phyloP scores from a whole-genome alignment of 1,284 basidiomycete genomes.

The Afroboletus lepidellus region DNA sequence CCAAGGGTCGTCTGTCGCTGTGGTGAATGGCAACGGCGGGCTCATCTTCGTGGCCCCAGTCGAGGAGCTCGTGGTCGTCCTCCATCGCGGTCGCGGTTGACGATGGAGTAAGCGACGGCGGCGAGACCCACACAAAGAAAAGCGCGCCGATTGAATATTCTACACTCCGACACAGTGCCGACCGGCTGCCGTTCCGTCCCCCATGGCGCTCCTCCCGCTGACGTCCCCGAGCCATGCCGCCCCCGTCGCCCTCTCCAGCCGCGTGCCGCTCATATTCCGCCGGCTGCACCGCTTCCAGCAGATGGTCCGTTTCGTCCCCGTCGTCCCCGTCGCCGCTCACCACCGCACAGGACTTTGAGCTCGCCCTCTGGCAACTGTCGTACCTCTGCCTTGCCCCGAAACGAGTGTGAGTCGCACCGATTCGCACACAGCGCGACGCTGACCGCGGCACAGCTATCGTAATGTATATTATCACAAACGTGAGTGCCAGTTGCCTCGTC shows the following conservation, averaged over 20 bases:
- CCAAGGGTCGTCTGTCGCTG: conserved; percentile 27
- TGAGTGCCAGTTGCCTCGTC: conserved; percentile 26
- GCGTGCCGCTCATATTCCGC: conserved; percentile 78
- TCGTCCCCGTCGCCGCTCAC: background rate
- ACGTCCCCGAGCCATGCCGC: conserved; percentile 41
- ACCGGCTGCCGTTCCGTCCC: conserved; percentile 39
- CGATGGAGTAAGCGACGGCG: conserved; percentile 4
- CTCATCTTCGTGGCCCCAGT: conserved; percentile 76
- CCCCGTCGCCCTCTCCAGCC: conserved; percentile 42
- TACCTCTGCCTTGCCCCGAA: conserved; percentile 89
- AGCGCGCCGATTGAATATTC: conserved; percentile 29
- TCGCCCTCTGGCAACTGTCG: conserved; percentile 91
- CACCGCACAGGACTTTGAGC: conserved; percentile 87
- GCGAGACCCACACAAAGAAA: conserved; percentile 15
- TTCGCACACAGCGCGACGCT: conserved; percentile 8
- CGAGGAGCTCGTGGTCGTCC: conserved; percentile 65
- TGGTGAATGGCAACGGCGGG: conserved; percentile 37
- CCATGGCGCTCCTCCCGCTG: conserved; percentile 59
- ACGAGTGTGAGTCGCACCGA: conserved; percentile 69
- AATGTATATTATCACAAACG: conserved; percentile 93
- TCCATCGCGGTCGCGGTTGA: conserved; percentile 46
- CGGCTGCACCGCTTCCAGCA: conserved; percentile 79
- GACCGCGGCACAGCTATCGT: conserved; percentile 57
- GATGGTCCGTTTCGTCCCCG: conserved; percentile 56
- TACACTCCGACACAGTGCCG: conserved; percentile 26